Conservation (phyloP, 192 early-diverging fungal genomes). For the Gonapodya sp. region DNA sequence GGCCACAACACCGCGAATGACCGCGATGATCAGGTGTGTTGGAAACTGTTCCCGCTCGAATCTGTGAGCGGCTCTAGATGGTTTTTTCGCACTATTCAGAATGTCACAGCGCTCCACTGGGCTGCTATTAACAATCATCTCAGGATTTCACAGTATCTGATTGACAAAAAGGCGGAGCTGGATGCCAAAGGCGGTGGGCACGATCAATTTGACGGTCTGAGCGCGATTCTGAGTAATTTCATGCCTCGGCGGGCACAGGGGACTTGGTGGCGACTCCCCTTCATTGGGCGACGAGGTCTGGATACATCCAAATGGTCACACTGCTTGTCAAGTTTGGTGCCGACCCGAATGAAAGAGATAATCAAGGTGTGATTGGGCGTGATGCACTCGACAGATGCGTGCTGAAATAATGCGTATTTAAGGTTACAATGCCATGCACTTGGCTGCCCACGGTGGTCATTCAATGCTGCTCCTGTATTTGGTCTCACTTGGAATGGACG, state of each 20-base stretch:
- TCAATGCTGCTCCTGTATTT: conserved; percentile 67
- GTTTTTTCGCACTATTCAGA: too few species aligned
- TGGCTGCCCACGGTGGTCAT: conserved; percentile 76
- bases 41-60: neutral
- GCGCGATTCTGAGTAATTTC: neutral
- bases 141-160: conserved; percentile 39
- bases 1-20: conserved; percentile 38
- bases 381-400: too few species aligned
- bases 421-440: conserved; percentile 75
- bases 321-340: conserved; percentile 71
- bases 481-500: conserved; percentile 52
- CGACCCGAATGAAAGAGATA: conserved; percentile 59
- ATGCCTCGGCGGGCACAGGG: conserved; percentile 8
- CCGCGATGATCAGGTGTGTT: conserved; percentile 53
- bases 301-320: conserved; percentile 61
- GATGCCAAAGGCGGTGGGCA: conserved; percentile 54
- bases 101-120: conserved; percentile 66
- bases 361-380: conserved; percentile 47
- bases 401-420: too few species aligned
- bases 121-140: conserved; percentile 50
- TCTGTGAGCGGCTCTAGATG: neutral
- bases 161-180: conserved; percentile 67
- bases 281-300: conserved; percentile 84
- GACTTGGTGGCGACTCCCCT: conserved; percentile 77
- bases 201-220: conserved; percentile 7